Evolutionary conservation across 306 rosid species (phyloP).

Genomic region (Erythrophleum fordii): DNA sequence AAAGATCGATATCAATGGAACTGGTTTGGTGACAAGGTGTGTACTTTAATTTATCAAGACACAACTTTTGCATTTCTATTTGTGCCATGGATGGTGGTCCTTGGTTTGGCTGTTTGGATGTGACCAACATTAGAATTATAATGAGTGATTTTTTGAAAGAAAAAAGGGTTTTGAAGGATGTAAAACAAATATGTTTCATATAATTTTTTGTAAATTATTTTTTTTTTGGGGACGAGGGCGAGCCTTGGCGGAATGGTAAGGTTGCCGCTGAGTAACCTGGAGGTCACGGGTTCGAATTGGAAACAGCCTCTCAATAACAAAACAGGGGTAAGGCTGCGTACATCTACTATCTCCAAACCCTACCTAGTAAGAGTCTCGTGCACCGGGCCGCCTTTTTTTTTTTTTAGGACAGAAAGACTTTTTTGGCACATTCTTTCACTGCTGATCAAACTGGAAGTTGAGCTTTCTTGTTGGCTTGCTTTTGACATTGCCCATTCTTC

Average conservation of each 20-base stretch:
- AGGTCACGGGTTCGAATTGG: no score
- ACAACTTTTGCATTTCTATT: slow-evolving; percentile 16
- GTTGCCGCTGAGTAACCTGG: no score
- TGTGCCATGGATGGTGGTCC: slow-evolving; percentile 34
- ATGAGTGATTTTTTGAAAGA: neutral
- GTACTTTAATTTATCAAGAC: slow-evolving; percentile 22
- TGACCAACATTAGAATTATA: slow-evolving; percentile 31
- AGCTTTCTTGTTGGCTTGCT: slow-evolving; percentile 32
- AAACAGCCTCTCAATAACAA: no score
- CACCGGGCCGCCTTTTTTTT: no score
- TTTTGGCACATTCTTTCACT: slow-evolving; percentile 15
- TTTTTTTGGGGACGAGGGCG: no score
- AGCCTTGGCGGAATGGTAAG: no score
- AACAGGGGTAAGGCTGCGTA: no score
- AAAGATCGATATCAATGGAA: slow-evolving; percentile 75
- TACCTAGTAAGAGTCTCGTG: no score
- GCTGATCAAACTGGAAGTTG: slow-evolving; percentile 27
- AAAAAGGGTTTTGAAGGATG: neutral
- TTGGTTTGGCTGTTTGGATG: slow-evolving; percentile 27
- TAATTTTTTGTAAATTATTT: slow-evolving; percentile 15
- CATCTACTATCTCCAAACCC: no score
- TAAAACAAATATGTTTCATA: neutral
- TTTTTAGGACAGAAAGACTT: neutral
- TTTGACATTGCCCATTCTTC: slow-evolving; percentile 11
- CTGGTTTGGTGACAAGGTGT: slow-evolving; percentile 90